Evolutionary conservation across 345 rosid genomes (phyloP), one percentile per base, ranked within the genome.

Genomic region (Dipteronia sinensis): DNA sequence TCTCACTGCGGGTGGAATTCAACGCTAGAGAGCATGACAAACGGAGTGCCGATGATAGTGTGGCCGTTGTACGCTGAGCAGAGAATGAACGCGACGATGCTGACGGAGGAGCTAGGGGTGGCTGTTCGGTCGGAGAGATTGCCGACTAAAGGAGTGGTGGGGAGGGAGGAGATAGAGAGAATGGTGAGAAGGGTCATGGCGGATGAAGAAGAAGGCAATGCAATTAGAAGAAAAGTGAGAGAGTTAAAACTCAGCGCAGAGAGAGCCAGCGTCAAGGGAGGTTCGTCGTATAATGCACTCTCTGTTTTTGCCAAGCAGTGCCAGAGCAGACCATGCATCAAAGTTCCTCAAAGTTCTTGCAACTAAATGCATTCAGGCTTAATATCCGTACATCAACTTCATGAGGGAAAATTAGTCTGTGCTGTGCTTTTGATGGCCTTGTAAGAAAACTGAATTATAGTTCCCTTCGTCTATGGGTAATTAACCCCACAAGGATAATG

Each of bases 1-100:
- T 83, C 94, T 0, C 97, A 94, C 42, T 86, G 92, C 3, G 97
- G 98, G 0, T 92, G 98, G 98, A 94, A 87, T 76, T 94, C 95
- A 1, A 74, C 80, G 19, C 27, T 91, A 6, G 95, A 94, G 85
- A 82, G 94, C 63, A 81, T 89, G 1, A 23, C 40, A 0, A 82
- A 88, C 1, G 89, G 88, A 10, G 87, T 88, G 67, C 88, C 93
- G 1, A 82, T 91, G 83, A 87, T 91, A 10, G 83, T 82, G 0
- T 89, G 95, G 92, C 90, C 93, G 6, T 59, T 89, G 8, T 88
- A 83, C 1, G 86, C 91, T 0, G 91, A 90, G 78, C 90, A 90
- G 76, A 80, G 56, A 27, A 80, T 89, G 89, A 90, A 86, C 6
- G 90, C 90, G 0, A 72, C 90, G 2, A 3, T 88, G 77, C 82